Evolutionary conservation across 768 basidiomycete genomes (phyloP).

Genomic region (Suillus subaureus): DNA sequence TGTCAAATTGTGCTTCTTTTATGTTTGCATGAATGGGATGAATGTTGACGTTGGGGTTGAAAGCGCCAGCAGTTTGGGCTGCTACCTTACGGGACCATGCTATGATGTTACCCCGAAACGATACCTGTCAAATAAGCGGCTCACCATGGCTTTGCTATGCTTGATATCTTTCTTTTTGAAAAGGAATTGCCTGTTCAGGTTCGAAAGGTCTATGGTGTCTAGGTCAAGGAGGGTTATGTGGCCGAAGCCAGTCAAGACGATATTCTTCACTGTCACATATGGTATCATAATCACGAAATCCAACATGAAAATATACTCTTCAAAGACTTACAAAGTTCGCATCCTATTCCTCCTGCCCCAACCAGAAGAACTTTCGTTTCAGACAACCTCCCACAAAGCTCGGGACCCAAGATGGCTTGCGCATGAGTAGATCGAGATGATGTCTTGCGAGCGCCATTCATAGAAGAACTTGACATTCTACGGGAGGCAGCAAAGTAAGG

Average conservation of each 20-base stretch:
- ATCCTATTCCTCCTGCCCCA: slow-evolving; percentile 96
- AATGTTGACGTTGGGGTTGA: slow-evolving; percentile 88
- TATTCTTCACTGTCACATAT: slow-evolving; percentile 78
- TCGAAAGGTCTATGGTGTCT: slow-evolving; percentile 98
- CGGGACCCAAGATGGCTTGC: slow-evolving; percentile 76
- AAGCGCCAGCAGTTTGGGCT: slow-evolving; percentile 76
- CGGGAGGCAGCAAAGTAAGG: too few relatives aligned
- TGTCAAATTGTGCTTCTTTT: slow-evolving; percentile 88
- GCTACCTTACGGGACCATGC: slow-evolving; percentile 57
- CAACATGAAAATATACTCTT: not conserved
- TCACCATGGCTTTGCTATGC: slow-evolving; percentile 90
- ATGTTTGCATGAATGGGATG: slow-evolving; percentile 93
- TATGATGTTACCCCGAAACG: not conserved
- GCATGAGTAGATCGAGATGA: slow-evolving; percentile 60
- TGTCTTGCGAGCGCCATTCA: slow-evolving; percentile 14
- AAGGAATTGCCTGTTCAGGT: slow-evolving; percentile 95
- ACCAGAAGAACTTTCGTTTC: slow-evolving; percentile 81
- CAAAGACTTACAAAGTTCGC: slow-evolving; percentile 76
- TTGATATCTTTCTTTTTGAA: slow-evolving; percentile 98
- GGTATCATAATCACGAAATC: slow-evolving; percentile 1
- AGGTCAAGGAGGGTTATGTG: slow-evolving; percentile 92
- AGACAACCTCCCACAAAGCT: slow-evolving; percentile 61
- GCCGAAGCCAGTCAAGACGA: slow-evolving; percentile 91
- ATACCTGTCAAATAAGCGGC: slow-evolving; percentile 17
- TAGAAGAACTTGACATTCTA: slow-evolving; percentile 11